These are phyloP conservation scores for Ogataea pini DNA, from an alignment of 805 yeast species.

Conservation along the genomic window DNA sequence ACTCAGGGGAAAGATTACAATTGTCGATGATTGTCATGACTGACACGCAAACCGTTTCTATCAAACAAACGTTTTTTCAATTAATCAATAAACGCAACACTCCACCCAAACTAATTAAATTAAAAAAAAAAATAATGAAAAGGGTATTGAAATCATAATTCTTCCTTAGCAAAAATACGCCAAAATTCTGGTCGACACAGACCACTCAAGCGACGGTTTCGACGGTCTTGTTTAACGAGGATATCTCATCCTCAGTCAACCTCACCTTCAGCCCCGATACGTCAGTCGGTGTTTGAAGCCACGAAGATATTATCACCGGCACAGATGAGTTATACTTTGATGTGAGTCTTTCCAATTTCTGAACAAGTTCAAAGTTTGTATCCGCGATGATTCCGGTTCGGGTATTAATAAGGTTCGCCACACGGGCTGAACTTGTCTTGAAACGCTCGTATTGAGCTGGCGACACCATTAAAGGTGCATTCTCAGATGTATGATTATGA, in stretches of 20 bases:
- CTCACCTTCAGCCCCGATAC: constrained; percentile 6
- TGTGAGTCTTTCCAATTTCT: constrained; percentile 23
- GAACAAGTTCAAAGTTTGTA: constrained; percentile 21
- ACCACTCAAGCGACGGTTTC: too few relatives aligned
- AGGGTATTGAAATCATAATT: not conserved
- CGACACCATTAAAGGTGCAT: constrained; percentile 13
- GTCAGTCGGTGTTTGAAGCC: constrained; percentile 14
- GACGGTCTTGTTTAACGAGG: constrained; percentile 20
- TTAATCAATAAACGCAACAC: constrained; percentile 4
- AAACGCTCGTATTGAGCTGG: constrained; percentile 29
- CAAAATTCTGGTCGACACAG: too few relatives aligned
- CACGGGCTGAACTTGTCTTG: constrained; percentile 19
- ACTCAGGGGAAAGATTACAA: too few relatives aligned
- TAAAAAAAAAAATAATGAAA: not conserved
- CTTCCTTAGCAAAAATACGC: too few relatives aligned
- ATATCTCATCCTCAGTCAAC: constrained; percentile 20
- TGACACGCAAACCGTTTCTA: too few relatives aligned
- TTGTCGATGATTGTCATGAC: too few relatives aligned
- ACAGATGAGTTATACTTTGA: constrained; percentile 27
- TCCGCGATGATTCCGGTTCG: not conserved
- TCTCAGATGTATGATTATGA: not conserved
- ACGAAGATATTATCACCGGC: constrained; percentile 26
- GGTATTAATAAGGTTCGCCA: constrained; percentile 16
- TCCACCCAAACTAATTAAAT: not conserved
- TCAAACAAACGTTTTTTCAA: not conserved